Evolutionary conservation across 2,329 filamentous ascomycete genomes (phyloP).

Genomic region (Diaporthe sp.): DNA sequence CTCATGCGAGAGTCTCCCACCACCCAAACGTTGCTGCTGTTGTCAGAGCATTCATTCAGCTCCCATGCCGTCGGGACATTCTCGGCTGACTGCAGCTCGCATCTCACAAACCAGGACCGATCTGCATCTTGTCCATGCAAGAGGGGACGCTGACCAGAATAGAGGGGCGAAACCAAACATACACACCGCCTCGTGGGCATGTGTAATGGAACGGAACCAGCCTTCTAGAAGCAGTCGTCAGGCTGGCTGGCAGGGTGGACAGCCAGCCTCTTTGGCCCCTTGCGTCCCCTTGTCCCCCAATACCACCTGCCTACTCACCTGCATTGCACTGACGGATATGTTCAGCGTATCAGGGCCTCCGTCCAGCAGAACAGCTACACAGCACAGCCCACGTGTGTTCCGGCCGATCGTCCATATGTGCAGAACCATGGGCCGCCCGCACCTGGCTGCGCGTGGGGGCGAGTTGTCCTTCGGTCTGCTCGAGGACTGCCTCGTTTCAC

Average conservation of each 20-base stretch:
- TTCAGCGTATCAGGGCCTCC: background rate
- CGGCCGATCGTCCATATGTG: background rate
- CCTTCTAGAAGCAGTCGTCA: conserved; percentile 26
- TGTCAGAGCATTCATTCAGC: conserved; percentile 4
- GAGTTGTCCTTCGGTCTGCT: background rate
- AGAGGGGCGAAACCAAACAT: background rate
- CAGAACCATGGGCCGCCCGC: background rate
- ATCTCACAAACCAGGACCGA: conserved; percentile 33
- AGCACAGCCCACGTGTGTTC: conserved; percentile 15
- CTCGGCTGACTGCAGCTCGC: conserved; percentile 19
- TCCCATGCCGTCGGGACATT: conserved; percentile 4
- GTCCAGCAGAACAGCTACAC: background rate
- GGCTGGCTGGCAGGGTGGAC: background rate
- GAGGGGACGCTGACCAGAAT: conserved; percentile 14
- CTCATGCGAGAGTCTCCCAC: background rate
- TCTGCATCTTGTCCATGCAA: background rate
- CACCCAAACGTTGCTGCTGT: background rate
- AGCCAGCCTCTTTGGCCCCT: background rate
- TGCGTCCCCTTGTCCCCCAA: background rate
- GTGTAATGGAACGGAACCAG: conserved; percentile 11
- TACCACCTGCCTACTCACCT: conserved; percentile 6
- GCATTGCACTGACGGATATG: background rate
- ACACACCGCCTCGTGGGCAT: conserved; percentile 21
- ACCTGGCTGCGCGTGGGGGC: background rate
- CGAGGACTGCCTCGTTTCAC: background rate